A percentile compares a stretch with the other conserved stretches of the same genome.
Conservation (phyloP, 192 early-diverging fungal genomes). For the Mortierella claussenii region DNA sequence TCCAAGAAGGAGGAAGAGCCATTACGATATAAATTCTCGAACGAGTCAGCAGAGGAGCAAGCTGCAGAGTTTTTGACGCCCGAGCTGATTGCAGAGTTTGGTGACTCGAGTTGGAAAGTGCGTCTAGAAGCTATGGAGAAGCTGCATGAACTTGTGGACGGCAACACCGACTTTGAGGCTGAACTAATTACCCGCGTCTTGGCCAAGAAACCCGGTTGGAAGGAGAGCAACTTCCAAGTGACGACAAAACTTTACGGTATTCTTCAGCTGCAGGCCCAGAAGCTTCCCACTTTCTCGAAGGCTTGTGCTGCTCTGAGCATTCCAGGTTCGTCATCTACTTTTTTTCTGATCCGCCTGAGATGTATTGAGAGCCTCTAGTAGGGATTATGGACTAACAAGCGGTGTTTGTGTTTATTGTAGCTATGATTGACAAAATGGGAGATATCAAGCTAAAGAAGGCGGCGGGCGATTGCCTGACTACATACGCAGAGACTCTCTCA, state of each 20-base stretch:
- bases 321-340: slow-evolving; percentile 51
- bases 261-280: slow-evolving; percentile 75
- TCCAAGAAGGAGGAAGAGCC: slow-evolving; percentile 66
- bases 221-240: slow-evolving; percentile 98
- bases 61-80: slow-evolving; percentile 72
- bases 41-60: slow-evolving; percentile 75
- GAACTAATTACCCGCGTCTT: slow-evolving; percentile 88
- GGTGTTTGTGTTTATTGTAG: slow-evolving; percentile 21
- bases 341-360: background rate
- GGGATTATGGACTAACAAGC: background rate
- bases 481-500: slow-evolving; percentile 79
- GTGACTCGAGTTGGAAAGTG: slow-evolving; percentile 86
- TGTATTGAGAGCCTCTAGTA: background rate
- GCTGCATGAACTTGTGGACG: slow-evolving; percentile 73
- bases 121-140: slow-evolving; percentile 86
- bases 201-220: slow-evolving; percentile 91
- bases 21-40: slow-evolving; percentile 74
- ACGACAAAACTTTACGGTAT: slow-evolving; percentile 78
- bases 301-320: slow-evolving; percentile 78
- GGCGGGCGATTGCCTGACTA: slow-evolving; percentile 81
- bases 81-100: slow-evolving; percentile 68
- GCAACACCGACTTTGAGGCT: slow-evolving; percentile 66
- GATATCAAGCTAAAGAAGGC: slow-evolving; percentile 94
- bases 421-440: slow-evolving; percentile 91
- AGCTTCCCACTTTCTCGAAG: slow-evolving; percentile 71